Evolutionary conservation across 495 filamentous ascomycete species (phyloP).

Genomic region (Parathielavia appendiculata): DNA sequence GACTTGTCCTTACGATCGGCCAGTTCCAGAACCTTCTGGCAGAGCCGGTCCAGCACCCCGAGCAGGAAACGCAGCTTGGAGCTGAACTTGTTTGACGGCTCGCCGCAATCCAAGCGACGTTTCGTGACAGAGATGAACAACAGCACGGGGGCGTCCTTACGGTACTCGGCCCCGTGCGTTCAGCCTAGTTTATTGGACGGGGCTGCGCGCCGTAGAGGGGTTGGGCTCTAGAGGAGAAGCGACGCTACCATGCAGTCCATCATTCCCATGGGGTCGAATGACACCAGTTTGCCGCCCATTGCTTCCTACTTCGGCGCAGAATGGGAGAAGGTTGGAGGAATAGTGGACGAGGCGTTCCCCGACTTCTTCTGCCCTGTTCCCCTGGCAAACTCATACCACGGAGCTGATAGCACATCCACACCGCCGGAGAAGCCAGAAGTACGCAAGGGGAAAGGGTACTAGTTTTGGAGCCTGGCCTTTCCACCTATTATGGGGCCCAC

Average conservation of each 20-base stretch:
- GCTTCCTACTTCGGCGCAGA: background rate
- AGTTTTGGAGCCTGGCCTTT: background rate
- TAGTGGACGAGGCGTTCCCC: background rate
- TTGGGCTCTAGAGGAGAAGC: conserved; percentile 1
- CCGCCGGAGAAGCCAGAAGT: background rate
- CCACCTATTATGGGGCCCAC: background rate
- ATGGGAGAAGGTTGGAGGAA: background rate
- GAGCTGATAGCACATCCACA: background rate
- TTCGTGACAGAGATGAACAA: background rate
- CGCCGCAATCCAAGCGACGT: background rate
- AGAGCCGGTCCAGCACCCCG: background rate
- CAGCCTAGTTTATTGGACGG: background rate
- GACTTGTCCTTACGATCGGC: background rate
- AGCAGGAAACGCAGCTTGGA: conserved; percentile 5
- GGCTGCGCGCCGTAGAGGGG: background rate
- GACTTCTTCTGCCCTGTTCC: background rate
- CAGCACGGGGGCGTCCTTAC: background rate
- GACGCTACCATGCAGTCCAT: background rate
- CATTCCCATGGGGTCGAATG: background rate
- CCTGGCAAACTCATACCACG: background rate
- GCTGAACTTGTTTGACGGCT: background rate
- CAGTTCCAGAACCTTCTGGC: background rate
- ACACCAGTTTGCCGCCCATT: background rate
- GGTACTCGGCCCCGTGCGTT: conserved; percentile 1
- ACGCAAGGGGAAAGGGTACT: conserved; percentile 1